Evolutionary conservation across 768 basidiomycete genomes (phyloP).

Genomic region (Dentipellis sp.): DNA sequence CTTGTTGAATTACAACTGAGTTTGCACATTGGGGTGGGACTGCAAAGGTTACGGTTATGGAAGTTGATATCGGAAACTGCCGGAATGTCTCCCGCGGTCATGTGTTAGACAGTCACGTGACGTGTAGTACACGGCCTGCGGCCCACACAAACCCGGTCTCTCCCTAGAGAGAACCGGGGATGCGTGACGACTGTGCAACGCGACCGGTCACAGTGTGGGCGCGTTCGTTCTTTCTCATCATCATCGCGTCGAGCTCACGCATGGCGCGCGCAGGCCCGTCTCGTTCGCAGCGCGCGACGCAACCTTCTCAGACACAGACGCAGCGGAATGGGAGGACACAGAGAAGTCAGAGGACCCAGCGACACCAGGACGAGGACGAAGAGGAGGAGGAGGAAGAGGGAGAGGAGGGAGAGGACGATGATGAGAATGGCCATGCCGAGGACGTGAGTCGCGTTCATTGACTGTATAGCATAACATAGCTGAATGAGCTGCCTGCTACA

Average conservation of each 20-base stretch:
- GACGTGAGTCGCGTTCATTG: too few species aligned
- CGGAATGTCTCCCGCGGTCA: too few species aligned
- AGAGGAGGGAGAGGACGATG: conserved; percentile 20
- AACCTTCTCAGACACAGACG: conserved; percentile 26
- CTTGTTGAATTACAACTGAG: too few species aligned
- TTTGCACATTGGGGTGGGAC: too few species aligned
- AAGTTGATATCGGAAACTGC: too few species aligned
- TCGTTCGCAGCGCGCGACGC: conserved; percentile 31
- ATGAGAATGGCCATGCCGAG: conserved; percentile 21
- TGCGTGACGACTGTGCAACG: background rate
- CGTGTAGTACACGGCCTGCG: too few species aligned
- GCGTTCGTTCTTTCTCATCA: background rate
- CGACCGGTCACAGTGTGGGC: background rate
- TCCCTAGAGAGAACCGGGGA: too few species aligned
- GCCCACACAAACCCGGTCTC: too few species aligned
- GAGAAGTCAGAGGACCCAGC: conserved; percentile 16
- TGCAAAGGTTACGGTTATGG: too few species aligned
- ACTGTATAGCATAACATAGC: too few species aligned
- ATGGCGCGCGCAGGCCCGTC: conserved; percentile 27
- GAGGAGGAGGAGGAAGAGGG: conserved; percentile 29
- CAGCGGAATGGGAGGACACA: conserved; percentile 5
- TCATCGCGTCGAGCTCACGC: background rate
- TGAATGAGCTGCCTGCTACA: conserved; percentile 18
- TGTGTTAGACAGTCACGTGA: too few species aligned
- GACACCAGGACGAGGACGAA: conserved; percentile 23